Evolutionary conservation across 257 asterid genomes (phyloP).

Genomic region (Jacaranda mimosifolia): DNA sequence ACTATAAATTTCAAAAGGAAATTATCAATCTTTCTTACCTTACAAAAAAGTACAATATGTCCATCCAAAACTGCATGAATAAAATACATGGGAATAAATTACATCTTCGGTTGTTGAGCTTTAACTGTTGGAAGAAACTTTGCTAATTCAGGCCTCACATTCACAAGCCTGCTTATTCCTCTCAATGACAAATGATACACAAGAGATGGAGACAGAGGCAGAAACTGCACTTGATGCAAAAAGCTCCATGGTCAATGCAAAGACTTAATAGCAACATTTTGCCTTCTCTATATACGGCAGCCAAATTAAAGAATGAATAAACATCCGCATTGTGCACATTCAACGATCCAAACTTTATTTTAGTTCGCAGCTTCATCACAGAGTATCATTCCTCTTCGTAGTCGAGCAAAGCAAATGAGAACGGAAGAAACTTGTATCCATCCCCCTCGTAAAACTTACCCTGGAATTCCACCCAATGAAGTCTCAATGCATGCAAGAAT

Average conservation of each 20-base stretch:
- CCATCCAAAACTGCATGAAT: neutral
- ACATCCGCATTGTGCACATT: conserved; percentile 26
- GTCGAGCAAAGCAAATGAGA: conserved; percentile 49
- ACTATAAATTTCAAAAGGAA: neutral
- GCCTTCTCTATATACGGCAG: conserved; percentile 35
- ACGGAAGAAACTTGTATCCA: conserved; percentile 77
- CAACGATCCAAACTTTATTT: conserved; percentile 28
- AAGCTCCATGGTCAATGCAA: conserved; percentile 1
- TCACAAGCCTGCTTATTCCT: conserved; percentile 40
- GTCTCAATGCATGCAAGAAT: conserved; percentile 79
- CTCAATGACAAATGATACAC: conserved; percentile 25
- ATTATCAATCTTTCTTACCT: neutral
- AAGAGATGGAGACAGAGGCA: conserved; percentile 12
- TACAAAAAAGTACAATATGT: neutral
- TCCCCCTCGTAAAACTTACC: conserved; percentile 84
- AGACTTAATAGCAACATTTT: neutral
- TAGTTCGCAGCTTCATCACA: neutral
- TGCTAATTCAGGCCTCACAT: conserved; percentile 29
- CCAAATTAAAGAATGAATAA: conserved; percentile 44
- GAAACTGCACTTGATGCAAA: conserved; percentile 5
- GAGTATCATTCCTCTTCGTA: conserved; percentile 59
- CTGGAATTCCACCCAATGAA: conserved; percentile 87
- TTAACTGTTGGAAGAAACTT: neutral
- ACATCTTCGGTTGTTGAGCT: neutral
- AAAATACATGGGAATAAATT: conserved; percentile 7